Percentiles rank a stretch among this genome's conserved stretches.
Conservation (phyloP, 306 rosid species). For the Crotalaria pallida region DNA sequence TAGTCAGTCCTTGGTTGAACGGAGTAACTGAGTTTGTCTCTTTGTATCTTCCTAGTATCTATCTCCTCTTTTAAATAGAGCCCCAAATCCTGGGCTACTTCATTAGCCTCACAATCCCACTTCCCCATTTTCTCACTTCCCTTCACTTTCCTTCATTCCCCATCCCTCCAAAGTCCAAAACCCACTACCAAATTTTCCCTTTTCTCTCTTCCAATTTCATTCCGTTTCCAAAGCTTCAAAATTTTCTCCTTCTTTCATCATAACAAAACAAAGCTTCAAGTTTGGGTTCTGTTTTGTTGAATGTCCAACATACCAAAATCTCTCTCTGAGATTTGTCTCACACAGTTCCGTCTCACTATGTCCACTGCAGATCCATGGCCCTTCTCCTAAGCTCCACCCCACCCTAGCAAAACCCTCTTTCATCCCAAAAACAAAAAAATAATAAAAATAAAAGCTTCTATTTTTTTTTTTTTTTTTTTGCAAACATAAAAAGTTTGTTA, state of each 20-base stretch:
- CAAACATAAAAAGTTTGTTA: too few species aligned
- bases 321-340: constrained; percentile 56
- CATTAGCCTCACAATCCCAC: not conserved
- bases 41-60: not conserved
- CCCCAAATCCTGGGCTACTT: not conserved
- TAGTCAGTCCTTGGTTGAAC: too few species aligned
- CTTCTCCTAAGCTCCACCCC: constrained; percentile 33
- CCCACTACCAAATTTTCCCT: too few species aligned
- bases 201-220: too few species aligned
- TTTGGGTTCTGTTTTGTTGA: too few species aligned
- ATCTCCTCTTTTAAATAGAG: not conserved
- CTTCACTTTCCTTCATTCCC: too few species aligned
- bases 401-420: not conserved
- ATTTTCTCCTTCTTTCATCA: not conserved
- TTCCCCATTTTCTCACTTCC: not conserved
- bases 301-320: constrained; percentile 64
- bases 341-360: constrained; percentile 56
- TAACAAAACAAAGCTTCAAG: not conserved
- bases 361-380: constrained; percentile 77
- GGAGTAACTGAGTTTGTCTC: not conserved
- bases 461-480: too few species aligned
- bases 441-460: too few species aligned
- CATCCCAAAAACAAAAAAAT: not conserved
- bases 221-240: not conserved
- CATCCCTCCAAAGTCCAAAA: too few species aligned